Evolutionary conservation across 169 alveolate genomes (phyloP).

Genomic region (Plasmodium gonderi): DNA sequence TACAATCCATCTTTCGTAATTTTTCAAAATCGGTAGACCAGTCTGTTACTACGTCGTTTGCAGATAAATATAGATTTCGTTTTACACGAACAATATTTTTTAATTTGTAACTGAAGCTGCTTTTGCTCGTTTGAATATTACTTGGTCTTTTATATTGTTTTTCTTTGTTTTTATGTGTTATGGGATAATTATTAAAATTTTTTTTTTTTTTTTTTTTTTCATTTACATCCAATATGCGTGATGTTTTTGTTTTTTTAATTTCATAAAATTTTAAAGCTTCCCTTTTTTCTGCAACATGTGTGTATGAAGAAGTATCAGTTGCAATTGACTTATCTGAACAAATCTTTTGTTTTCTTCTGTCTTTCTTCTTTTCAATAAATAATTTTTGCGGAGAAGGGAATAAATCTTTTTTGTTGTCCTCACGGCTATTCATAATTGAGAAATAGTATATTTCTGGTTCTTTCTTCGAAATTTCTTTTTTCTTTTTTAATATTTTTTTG

Average conservation of each 20-base stretch:
- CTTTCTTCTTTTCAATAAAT: not conserved
- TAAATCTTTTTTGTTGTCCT: not conserved
- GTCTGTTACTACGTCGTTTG: not conserved
- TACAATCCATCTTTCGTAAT: not conserved
- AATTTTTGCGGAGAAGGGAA: not conserved
- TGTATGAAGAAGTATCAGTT: too few species aligned
- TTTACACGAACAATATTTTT: constrained; percentile 8
- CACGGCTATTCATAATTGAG: not conserved
- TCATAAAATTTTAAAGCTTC: not conserved
- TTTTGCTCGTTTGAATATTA: not conserved
- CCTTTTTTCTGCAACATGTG: not conserved
- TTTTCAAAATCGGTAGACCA: not conserved
- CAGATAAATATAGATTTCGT: constrained; percentile 7
- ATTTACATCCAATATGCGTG: not conserved
- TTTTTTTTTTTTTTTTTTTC: not conserved
- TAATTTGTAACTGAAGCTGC: constrained; percentile 35
- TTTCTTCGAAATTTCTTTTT: not conserved
- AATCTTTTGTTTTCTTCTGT: not conserved
- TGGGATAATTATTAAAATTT: not conserved
- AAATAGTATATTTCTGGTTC: constrained; percentile 12
- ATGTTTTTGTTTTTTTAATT: not conserved
- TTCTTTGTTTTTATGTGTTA: not conserved
- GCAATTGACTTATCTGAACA: too few species aligned
- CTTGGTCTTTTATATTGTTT: not conserved
- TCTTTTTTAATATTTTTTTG: not conserved